Percentiles rank a stretch among this genome's conserved stretches.
Conservation (phyloP, 1,284 basidiomycete species). For the Ustilago nuda region DNA sequence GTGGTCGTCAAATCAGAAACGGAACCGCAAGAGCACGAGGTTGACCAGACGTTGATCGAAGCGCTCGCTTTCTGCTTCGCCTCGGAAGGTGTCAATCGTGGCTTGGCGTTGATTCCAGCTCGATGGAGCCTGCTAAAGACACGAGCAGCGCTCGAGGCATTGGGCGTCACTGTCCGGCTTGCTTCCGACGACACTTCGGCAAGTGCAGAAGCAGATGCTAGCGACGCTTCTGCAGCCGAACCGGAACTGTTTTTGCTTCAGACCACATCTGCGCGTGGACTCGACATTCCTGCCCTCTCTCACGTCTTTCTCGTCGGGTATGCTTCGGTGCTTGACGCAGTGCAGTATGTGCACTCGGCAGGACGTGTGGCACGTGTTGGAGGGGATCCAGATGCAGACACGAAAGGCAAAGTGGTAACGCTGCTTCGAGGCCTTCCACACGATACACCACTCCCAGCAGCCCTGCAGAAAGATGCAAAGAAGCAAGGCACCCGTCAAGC, state of each 20-base stretch:
- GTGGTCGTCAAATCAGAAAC: constrained; percentile 20
- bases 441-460: constrained; percentile 25
- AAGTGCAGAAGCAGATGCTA: background rate
- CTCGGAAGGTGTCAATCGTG: constrained; percentile 50
- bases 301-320: constrained; percentile 66
- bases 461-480: constrained; percentile 4
- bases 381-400: constrained; percentile 14
- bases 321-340: constrained; percentile 59
- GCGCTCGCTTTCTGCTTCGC: constrained; percentile 63
- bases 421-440: constrained; percentile 56
- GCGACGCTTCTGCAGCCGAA: background rate
- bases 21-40: constrained; percentile 46
- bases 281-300: constrained; percentile 62
- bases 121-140: constrained; percentile 59
- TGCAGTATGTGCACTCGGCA: constrained; percentile 65
- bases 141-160: constrained; percentile 46
- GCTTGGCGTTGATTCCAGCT: constrained; percentile 61
- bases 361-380: constrained; percentile 64
- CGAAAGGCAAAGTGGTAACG: constrained; percentile 58
- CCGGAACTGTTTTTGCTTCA: constrained; percentile 60
- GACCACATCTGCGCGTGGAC: constrained; percentile 59
- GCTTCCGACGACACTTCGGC: constrained; percentile 17
- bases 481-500: background rate
- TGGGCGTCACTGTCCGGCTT: constrained; percentile 58
- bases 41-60: constrained; percentile 57